Conservation (phyloP, 179 eudicot species). For the Monotropa hypopitys region DNA sequence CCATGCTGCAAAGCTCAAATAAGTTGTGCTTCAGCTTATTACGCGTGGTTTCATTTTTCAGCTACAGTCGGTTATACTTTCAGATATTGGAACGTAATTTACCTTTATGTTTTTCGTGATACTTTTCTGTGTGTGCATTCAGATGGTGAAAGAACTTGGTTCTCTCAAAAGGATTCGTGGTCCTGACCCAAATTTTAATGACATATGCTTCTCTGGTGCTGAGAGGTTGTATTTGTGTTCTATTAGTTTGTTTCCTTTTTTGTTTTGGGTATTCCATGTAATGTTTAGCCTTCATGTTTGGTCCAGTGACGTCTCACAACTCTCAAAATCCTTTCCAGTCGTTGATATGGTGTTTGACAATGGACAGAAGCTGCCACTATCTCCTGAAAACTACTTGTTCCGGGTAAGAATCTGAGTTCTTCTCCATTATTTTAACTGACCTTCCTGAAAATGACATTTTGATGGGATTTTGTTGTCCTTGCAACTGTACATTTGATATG, state of each 20-base stretch:
- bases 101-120: neutral
- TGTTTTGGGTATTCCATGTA: neutral
- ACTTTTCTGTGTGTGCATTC: constrained; percentile 14
- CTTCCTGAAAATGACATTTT: neutral
- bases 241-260: neutral
- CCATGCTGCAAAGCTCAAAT: neutral
- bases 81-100: neutral
- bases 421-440: neutral
- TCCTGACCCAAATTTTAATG: constrained; percentile 83
- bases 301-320: constrained; percentile 53
- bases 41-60: neutral
- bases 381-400: constrained; percentile 92
- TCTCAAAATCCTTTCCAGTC: constrained; percentile 65
- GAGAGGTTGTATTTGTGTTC: constrained; percentile 45
- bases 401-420: constrained; percentile 32
- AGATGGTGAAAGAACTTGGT: constrained; percentile 55
- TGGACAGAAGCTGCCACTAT: constrained; percentile 56
- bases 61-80: neutral
- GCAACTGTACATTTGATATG: neutral
- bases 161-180: constrained; percentile 54
- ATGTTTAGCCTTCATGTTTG: constrained; percentile 16
- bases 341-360: constrained; percentile 76
- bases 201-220: constrained; percentile 89
- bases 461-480: neutral
- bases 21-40: neutral